Conservation (phyloP, 306 rosid genomes). For the Biancaea sappan region DNA sequence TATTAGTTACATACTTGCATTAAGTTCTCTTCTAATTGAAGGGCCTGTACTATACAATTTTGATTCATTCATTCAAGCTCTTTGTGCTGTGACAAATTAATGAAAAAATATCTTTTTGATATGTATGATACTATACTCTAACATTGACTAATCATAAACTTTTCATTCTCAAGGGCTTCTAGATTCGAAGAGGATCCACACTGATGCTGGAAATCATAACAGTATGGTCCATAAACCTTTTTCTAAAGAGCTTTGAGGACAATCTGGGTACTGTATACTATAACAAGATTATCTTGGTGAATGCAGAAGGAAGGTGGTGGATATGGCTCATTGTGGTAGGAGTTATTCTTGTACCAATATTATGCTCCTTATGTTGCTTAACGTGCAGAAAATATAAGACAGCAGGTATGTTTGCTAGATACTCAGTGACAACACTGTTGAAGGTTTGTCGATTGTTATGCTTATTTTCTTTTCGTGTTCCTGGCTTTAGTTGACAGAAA, state of each 20-base stretch:
- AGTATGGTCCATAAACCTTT: neutral
- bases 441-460: neutral
- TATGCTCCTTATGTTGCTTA: neutral
- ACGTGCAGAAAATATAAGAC: neutral
- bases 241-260: neutral
- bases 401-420: neutral
- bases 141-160: neutral
- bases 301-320: conserved; percentile 34
- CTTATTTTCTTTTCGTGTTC: neutral
- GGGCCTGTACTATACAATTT: too few species aligned
- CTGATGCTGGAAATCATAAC: neutral
- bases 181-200: neutral
- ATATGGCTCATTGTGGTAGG: conserved; percentile 34
- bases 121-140: neutral
- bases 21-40: neutral
- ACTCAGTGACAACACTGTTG: neutral
- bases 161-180: neutral
- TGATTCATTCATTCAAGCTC: too few species aligned
- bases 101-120: neutral
- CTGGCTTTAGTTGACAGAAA: conserved; percentile 8
- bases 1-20: neutral
- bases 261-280: too few species aligned
- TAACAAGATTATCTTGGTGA: neutral
- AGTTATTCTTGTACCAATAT: conserved; percentile 7
- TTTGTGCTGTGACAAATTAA: neutral